Conservation (phyloP, 495 filamentous ascomycete species). For the Lepraria neglecta region DNA sequence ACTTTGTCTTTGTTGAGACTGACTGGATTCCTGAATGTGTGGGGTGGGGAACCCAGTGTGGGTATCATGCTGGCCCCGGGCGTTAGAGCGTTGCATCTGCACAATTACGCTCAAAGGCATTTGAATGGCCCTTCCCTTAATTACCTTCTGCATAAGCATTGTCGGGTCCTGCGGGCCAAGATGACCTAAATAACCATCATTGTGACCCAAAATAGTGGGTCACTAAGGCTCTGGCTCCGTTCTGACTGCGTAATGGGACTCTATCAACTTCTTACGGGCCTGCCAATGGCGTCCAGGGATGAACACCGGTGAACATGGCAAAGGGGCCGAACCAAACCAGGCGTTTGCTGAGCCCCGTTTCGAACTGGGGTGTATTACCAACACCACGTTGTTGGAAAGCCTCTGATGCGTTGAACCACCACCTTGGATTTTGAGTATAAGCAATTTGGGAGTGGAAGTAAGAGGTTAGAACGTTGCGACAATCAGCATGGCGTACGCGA, state of each 20-base stretch:
- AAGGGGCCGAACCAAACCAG: conserved; percentile 4
- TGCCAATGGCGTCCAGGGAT: conserved; percentile 6
- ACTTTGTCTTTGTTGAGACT: not conserved
- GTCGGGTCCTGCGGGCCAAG: not conserved
- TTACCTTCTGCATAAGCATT: conserved; percentile 13
- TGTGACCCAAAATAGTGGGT: conserved; percentile 9
- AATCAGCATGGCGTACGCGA: conserved; percentile 10
- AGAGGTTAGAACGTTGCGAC: not conserved
- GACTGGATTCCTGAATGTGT: not conserved
- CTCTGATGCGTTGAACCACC: not conserved
- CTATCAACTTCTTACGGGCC: not conserved
- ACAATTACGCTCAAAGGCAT: conserved; percentile 5
- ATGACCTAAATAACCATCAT: conserved; percentile 2
- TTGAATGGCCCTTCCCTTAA: conserved; percentile 2
- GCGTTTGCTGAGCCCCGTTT: conserved; percentile 3
- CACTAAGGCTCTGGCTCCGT: conserved; percentile 9
- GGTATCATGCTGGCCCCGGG: not conserved
- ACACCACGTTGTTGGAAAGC: conserved; percentile 8
- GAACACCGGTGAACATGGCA: not conserved
- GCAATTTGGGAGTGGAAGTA: not conserved
- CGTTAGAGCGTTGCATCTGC: conserved; percentile 9
- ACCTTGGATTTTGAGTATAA: not conserved
- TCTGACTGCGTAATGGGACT: not conserved
- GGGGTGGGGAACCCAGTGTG: conserved; percentile 2
- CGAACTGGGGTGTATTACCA: not conserved